Evolutionary conservation across 2,329 filamentous ascomycete genomes (phyloP).

Genomic region (Neobulgaria alba): DNA sequence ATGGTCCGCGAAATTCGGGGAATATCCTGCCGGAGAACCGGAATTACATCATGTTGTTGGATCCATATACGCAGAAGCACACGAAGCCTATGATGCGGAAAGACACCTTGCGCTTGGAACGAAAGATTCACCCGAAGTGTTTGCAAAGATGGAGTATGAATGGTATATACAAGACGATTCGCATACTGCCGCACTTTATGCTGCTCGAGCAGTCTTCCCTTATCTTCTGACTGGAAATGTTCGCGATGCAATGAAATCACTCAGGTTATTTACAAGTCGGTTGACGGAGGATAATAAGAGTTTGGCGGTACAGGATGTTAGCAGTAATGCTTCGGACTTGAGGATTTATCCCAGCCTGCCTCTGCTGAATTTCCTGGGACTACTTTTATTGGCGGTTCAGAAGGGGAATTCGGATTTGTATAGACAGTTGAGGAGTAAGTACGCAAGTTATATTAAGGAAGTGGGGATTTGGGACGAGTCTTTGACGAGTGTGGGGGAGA

Average conservation of each 20-base stretch:
- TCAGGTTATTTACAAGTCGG: constrained; percentile 64
- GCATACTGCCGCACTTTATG: constrained; percentile 80
- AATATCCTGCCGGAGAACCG: constrained; percentile 84
- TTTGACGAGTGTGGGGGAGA: constrained; percentile 81
- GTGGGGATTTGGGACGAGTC: constrained; percentile 70
- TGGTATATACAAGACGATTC: constrained; percentile 90
- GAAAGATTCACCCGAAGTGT: constrained; percentile 72
- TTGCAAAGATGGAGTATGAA: constrained; percentile 77
- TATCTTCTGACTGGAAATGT: constrained; percentile 88
- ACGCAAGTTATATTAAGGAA: constrained; percentile 70
- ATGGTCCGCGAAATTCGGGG: constrained; percentile 81
- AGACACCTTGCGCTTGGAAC: constrained; percentile 83
- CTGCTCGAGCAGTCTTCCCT: constrained; percentile 77
- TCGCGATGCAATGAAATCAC: constrained; percentile 75
- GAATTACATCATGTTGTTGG: constrained; percentile 92
- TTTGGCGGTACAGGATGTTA: constrained; percentile 74
- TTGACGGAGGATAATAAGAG: constrained; percentile 46
- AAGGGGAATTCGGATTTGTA: constrained; percentile 69
- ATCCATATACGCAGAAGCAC: constrained; percentile 81
- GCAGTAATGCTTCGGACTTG: constrained; percentile 61
- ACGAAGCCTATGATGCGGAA: constrained; percentile 89
- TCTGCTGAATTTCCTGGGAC: constrained; percentile 86
- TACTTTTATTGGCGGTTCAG: constrained; percentile 77
- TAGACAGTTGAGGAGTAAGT: constrained; percentile 73
- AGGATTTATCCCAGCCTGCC: constrained; percentile 84